phyloP scores from a whole-genome alignment of 495 filamentous ascomycete species.

The Immersiella caudata region DNA sequence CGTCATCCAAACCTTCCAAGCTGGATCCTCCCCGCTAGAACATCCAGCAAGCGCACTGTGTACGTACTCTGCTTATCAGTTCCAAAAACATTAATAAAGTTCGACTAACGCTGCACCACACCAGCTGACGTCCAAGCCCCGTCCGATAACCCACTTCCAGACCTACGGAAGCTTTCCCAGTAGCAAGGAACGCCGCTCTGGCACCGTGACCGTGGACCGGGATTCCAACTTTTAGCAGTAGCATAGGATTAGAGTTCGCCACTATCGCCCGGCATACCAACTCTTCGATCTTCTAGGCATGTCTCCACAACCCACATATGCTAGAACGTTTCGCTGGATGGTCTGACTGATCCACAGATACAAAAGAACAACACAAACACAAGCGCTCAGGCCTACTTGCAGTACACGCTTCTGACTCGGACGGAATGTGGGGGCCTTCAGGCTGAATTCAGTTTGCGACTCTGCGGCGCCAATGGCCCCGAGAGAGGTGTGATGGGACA shows the following conservation, averaged over 20 bases:
- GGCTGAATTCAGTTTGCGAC: neutral
- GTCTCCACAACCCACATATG: too few species aligned
- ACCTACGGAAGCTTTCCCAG: too few species aligned
- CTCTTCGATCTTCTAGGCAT: neutral
- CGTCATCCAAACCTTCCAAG: neutral
- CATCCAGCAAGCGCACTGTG: too few species aligned
- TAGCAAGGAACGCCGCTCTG: too few species aligned
- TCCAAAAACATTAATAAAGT: neutral
- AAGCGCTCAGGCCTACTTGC: neutral
- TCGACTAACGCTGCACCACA: neutral
- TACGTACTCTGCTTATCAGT: too few species aligned
- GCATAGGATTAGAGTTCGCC: neutral
- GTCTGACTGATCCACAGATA: neutral
- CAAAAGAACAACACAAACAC: neutral
- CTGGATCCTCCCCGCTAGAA: neutral
- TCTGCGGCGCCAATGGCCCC: neutral
- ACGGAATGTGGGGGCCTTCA: neutral
- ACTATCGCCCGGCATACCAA: too few species aligned
- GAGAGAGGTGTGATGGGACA: neutral
- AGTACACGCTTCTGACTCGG: neutral
- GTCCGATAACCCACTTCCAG: neutral
- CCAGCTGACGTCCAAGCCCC: neutral
- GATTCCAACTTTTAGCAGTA: neutral
- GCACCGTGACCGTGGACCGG: too few species aligned
- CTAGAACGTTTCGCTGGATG: neutral